A percentile compares a stretch with the other conserved stretches of the same genome.
These are phyloP conservation scores for Talaromyces islandicus DNA, from an alignment of 2,329 filamentous ascomycete species.

Conservation along the genomic window DNA sequence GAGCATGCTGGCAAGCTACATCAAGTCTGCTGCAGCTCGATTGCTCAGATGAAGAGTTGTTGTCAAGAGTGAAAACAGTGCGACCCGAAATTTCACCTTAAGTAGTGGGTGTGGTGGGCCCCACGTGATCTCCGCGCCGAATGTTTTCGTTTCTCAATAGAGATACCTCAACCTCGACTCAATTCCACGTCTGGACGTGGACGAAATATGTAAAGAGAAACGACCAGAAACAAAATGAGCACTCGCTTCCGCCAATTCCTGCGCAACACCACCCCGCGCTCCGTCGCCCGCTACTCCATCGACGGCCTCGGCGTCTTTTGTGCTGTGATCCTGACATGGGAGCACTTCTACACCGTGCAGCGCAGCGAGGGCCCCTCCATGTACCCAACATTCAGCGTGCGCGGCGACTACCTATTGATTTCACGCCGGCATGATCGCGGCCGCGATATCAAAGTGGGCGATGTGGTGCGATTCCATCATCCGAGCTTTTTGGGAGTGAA, in stretches of 20 bases:
- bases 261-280: conserved; percentile 16
- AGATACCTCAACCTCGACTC: too few relatives aligned
- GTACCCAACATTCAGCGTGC: conserved; percentile 72
- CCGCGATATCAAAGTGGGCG: conserved; percentile 65
- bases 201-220: background rate
- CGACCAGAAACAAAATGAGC: conserved; percentile 21
- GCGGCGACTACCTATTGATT: conserved; percentile 64
- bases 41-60: background rate
- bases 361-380: conserved; percentile 71
- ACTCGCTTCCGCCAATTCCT: conserved; percentile 23
- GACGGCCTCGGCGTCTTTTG: conserved; percentile 30
- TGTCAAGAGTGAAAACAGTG: background rate
- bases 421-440: conserved; percentile 65
- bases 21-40: background rate
- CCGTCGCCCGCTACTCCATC: conserved; percentile 22
- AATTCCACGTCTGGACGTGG: background rate
- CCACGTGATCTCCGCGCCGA: background rate
- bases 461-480: conserved; percentile 73
- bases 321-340: conserved; percentile 33
- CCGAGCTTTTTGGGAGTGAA: conserved; percentile 58
- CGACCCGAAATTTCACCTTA: background rate
- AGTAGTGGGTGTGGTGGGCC: background rate
- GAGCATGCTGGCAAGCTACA: background rate
- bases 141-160: too few relatives aligned
- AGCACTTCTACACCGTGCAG: conserved; percentile 58